These are phyloP conservation scores for Catharanthus roseus DNA, from an alignment of 257 asterid species.

Conservation along the genomic window DNA sequence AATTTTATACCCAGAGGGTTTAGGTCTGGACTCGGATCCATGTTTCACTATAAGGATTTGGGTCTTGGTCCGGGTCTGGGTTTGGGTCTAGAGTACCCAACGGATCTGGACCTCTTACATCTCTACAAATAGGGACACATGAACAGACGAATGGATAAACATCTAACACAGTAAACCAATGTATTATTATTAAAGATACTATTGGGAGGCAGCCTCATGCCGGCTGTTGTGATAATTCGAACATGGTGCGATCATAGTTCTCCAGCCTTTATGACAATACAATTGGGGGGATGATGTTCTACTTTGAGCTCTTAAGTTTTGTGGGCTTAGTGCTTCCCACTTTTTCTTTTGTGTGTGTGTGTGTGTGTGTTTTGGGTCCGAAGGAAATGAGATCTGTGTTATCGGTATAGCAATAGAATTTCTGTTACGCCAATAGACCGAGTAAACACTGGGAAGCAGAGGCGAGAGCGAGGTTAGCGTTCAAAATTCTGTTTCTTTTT, in stretches of 20 bases:
- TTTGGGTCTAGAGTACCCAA: too few relatives aligned
- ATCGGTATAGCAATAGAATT: background rate
- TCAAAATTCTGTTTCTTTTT: slow-evolving; percentile 16
- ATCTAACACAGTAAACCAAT: too few relatives aligned
- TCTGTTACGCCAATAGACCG: slow-evolving; percentile 1
- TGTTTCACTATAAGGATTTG: too few relatives aligned
- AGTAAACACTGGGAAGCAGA: background rate
- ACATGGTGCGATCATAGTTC: background rate
- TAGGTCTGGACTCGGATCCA: too few relatives aligned
- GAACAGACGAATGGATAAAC: too few relatives aligned
- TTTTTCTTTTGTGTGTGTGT: background rate
- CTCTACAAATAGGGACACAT: too few relatives aligned
- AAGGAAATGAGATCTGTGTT: slow-evolving; percentile 4
- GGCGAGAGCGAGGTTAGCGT: slow-evolving; percentile 10
- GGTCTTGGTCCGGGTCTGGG: too few relatives aligned
- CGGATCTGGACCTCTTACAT: too few relatives aligned
- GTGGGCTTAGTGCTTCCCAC: background rate
- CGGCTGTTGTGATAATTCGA: slow-evolving; percentile 2
- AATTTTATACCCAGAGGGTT: too few relatives aligned
- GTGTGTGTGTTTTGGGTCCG: background rate
- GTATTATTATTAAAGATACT: too few relatives aligned
- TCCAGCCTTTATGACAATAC: background rate
- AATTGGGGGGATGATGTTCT: background rate
- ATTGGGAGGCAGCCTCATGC: background rate
- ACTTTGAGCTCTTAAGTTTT: too few relatives aligned